Evolutionary conservation across 345 rosid genomes (phyloP).

Genomic region (Arabidopsis arenosa): DNA sequence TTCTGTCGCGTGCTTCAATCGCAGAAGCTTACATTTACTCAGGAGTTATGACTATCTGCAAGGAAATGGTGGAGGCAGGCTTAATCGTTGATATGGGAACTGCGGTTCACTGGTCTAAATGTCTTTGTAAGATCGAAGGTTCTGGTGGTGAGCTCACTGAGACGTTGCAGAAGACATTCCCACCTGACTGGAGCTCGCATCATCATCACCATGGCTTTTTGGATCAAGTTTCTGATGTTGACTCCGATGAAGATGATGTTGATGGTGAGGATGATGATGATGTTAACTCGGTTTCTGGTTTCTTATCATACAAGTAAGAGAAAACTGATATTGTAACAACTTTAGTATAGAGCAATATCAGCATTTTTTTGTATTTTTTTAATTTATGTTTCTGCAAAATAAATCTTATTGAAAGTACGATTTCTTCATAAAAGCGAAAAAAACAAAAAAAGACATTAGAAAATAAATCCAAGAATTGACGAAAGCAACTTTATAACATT

Average conservation of each 20-base stretch:
- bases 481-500: neutral
- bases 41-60: conserved; percentile 61
- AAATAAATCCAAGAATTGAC: neutral
- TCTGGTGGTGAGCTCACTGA: conserved; percentile 91
- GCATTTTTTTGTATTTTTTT: conserved; percentile 3
- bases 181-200: conserved; percentile 82
- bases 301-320: conserved; percentile 40
- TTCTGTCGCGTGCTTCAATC: conserved; percentile 79
- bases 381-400: conserved; percentile 1
- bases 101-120: conserved; percentile 90
- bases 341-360: conserved; percentile 21
- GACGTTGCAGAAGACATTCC: conserved; percentile 89
- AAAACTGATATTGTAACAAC: conserved; percentile 19
- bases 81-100: conserved; percentile 93
- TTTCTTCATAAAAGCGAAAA: neutral
- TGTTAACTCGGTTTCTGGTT: conserved; percentile 36
- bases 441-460: neutral
- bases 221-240: conserved; percentile 49
- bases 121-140: conserved; percentile 82
- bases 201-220: conserved; percentile 39
- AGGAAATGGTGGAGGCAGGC: conserved; percentile 77
- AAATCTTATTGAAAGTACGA: conserved; percentile 1
- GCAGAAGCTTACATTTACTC: conserved; percentile 77
- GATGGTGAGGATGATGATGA: conserved; percentile 37
- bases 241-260: conserved; percentile 41